These are phyloP conservation scores for Pseudogymnoascus verrucosus DNA, from an alignment of 2,329 filamentous ascomycete genomes.

Conservation along the genomic window DNA sequence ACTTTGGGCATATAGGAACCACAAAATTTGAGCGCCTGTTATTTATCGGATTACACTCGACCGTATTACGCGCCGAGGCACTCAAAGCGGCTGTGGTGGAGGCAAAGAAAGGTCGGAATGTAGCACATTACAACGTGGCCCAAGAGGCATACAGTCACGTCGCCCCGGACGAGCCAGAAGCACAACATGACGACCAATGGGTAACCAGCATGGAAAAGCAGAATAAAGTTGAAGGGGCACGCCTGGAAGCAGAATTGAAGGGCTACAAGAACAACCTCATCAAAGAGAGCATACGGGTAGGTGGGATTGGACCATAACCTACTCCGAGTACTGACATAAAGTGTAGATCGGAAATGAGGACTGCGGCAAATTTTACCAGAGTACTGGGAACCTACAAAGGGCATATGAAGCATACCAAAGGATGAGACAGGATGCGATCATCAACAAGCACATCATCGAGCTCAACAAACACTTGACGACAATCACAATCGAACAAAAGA, in stretches of 20 bases:
- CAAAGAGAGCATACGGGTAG: constrained; percentile 88
- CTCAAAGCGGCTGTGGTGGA: constrained; percentile 69
- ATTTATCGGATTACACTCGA: constrained; percentile 72
- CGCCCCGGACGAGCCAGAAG: constrained; percentile 60
- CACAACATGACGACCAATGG: constrained; percentile 64
- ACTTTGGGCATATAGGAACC: constrained; percentile 47
- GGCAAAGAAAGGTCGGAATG: constrained; percentile 68
- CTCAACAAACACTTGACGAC: constrained; percentile 72
- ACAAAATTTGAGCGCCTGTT: constrained; percentile 75
- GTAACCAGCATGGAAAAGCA: constrained; percentile 56
- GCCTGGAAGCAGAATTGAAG: constrained; percentile 79
- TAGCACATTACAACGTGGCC: constrained; percentile 61
- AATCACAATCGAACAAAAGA: constrained; percentile 65
- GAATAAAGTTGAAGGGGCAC: constrained; percentile 61
- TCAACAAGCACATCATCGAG: constrained; percentile 72
- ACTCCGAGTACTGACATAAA: neutral
- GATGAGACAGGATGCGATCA: constrained; percentile 87
- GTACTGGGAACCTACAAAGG: constrained; percentile 62
- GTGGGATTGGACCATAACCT: constrained; percentile 18
- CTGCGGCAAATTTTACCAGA: constrained; percentile 74
- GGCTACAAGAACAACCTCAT: constrained; percentile 95
- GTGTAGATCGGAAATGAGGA: constrained; percentile 88
- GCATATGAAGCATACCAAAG: constrained; percentile 72
- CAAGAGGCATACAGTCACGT: constrained; percentile 56
- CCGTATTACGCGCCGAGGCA: constrained; percentile 69